These are phyloP conservation scores for Plantago major DNA, from an alignment of 257 asterid species.

Conservation along the genomic window DNA sequence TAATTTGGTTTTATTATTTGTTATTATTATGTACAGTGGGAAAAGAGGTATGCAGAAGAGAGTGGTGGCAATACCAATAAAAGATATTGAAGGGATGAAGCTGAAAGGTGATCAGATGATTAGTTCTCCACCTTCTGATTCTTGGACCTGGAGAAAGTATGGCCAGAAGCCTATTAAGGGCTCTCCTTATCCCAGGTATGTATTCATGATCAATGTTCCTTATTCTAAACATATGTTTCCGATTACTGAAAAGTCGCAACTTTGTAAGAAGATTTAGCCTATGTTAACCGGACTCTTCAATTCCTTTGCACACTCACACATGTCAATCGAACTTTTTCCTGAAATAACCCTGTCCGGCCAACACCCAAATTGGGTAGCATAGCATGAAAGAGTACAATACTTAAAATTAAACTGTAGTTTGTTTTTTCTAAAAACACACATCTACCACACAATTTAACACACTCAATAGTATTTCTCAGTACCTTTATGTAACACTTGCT, in stretches of 20 bases:
- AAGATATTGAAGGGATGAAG: slow-evolving; percentile 64
- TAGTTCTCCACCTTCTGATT: slow-evolving; percentile 87
- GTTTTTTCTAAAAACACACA: too few species aligned
- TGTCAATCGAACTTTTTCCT: too few species aligned
- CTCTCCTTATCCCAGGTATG: slow-evolving; percentile 90
- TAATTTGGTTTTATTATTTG: not conserved
- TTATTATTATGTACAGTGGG: slow-evolving; percentile 28
- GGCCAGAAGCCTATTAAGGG: slow-evolving; percentile 97
- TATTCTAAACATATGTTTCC: not conserved
- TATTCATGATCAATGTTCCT: not conserved
- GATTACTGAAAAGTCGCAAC: not conserved
- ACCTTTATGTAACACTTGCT: too few species aligned
- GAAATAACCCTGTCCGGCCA: too few species aligned
- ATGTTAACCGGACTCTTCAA: too few species aligned
- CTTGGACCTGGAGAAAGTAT: slow-evolving; percentile 98
- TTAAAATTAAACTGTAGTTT: too few species aligned
- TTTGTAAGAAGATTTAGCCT: not conserved
- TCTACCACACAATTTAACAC: too few species aligned
- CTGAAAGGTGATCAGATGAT: slow-evolving; percentile 66
- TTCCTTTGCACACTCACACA: too few species aligned
- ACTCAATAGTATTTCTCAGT: too few species aligned
- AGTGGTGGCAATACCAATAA: slow-evolving; percentile 73
- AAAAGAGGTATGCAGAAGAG: slow-evolving; percentile 60
- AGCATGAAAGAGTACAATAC: too few species aligned
- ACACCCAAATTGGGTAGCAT: too few species aligned